Evolutionary conservation across 1,284 basidiomycete species (phyloP).

Genomic region (Trametes pubescens): DNA sequence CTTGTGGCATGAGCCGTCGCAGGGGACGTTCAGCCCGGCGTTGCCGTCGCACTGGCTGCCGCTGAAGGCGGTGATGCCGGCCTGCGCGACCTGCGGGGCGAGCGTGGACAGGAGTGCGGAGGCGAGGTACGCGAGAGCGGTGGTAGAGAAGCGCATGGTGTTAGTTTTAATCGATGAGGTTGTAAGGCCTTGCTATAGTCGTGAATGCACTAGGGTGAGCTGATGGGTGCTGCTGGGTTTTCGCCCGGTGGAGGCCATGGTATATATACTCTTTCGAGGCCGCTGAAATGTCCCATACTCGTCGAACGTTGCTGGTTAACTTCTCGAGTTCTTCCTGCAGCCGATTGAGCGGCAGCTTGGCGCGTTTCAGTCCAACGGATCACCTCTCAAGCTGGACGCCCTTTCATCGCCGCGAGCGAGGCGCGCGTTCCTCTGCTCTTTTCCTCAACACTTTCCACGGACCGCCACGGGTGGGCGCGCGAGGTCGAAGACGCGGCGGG

Average conservation of each 20-base stretch:
- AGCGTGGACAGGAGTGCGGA: neutral
- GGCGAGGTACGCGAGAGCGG: neutral
- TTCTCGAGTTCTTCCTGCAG: neutral
- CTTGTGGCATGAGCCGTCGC: conserved; percentile 2
- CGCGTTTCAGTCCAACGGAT: no score
- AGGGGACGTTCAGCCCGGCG: neutral
- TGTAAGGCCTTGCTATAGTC: neutral
- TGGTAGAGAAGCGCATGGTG: neutral
- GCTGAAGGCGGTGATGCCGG: neutral
- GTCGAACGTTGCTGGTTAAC: neutral
- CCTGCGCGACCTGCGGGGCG: neutral
- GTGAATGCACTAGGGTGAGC: neutral
- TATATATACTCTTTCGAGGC: neutral
- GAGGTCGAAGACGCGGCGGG: no score
- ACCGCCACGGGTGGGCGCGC: no score
- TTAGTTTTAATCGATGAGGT: neutral
- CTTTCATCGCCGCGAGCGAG: no score
- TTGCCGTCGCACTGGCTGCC: neutral
- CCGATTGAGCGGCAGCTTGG: no score
- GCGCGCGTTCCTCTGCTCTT: no score
- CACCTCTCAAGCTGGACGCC: no score
- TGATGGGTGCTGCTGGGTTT: neutral
- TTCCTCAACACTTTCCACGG: no score
- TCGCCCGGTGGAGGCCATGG: neutral
- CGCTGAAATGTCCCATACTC: neutral